Conservation (phyloP, 306 rosid species). For the Malus sylvestris region DNA sequence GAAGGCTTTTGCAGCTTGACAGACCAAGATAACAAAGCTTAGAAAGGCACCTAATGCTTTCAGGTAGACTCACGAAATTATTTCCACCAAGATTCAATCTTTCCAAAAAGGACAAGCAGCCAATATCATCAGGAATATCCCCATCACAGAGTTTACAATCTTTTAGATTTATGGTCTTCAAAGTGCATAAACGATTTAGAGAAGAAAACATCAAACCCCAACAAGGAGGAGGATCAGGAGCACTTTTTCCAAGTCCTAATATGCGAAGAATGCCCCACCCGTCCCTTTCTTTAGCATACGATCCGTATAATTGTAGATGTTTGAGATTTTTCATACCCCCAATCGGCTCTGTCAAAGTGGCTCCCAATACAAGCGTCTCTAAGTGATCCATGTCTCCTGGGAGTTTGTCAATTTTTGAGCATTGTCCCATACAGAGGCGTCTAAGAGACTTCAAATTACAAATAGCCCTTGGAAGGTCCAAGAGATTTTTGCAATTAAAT, state of each 20-base stretch:
- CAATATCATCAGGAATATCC: not conserved
- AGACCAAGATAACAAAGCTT: not conserved
- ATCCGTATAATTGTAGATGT: fast-evolving
- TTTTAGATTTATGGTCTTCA: not conserved
- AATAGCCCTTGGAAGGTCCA: not conserved
- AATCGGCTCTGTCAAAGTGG: not conserved
- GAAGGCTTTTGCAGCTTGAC: not conserved
- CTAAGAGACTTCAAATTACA: not conserved
- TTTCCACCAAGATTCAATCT: not conserved
- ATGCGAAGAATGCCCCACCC: not conserved
- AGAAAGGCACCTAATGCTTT: slow-evolving; percentile 3
- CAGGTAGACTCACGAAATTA: slow-evolving; percentile 1
- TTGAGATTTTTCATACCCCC: not conserved
- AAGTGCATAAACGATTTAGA: not conserved
- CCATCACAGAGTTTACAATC: not conserved
- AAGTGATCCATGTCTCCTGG: not conserved
- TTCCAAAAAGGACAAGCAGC: not conserved
- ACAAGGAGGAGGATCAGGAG: too few relatives aligned
- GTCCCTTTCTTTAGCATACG: not conserved
- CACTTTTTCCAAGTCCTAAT: not conserved
- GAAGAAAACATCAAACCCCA: not conserved
- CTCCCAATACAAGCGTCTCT: not conserved
- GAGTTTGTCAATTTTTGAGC: not conserved
- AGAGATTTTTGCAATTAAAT: not conserved
- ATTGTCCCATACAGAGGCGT: not conserved